Percentiles rank a stretch among this genome's conserved stretches.
Evolutionary conservation across 352 stramenopile genomes (phyloP).

Genomic region (Globisporangium iwayamae): DNA sequence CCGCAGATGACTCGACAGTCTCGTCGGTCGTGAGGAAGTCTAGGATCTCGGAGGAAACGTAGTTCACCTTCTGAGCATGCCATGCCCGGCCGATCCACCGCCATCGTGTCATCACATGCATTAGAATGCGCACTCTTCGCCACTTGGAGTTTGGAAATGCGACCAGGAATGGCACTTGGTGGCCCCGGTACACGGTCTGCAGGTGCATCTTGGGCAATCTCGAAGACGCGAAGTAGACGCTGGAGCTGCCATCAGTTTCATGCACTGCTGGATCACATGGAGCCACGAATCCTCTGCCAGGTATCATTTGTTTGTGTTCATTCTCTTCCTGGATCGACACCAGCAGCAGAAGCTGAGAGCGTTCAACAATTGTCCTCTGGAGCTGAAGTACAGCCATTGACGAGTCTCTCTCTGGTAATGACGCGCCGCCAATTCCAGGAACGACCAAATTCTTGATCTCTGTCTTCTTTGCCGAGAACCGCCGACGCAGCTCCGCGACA

Average conservation of each 20-base stretch:
- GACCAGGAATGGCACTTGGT: conserved; percentile 32
- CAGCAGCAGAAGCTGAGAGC: conserved; percentile 39
- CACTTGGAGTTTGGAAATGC: conserved; percentile 48
- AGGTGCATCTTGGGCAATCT: conserved; percentile 27
- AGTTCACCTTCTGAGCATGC: background rate
- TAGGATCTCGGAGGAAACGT: conserved; percentile 25
- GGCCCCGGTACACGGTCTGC: conserved; percentile 22
- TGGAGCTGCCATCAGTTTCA: conserved; percentile 11
- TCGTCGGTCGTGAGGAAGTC: conserved; percentile 34
- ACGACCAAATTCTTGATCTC: conserved; percentile 30
- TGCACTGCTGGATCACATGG: conserved; percentile 30
- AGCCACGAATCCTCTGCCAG: conserved; percentile 33
- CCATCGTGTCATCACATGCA: conserved; percentile 44
- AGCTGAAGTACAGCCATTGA: background rate
- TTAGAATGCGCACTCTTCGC: conserved; percentile 32
- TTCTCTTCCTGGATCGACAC: conserved; percentile 29
- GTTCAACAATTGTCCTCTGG: conserved; percentile 32
- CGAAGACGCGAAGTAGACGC: conserved; percentile 11
- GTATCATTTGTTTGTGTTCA: conserved; percentile 23
- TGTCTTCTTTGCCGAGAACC: conserved; percentile 38
- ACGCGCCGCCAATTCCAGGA: background rate
- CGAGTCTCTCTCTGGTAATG: background rate
- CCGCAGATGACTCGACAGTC: conserved; percentile 17
- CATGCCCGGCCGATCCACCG: conserved; percentile 8
- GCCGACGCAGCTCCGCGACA: conserved; percentile 50